Conservation (phyloP, 352 stramenopile genomes). For the Phytophthora sansomeana region DNA sequence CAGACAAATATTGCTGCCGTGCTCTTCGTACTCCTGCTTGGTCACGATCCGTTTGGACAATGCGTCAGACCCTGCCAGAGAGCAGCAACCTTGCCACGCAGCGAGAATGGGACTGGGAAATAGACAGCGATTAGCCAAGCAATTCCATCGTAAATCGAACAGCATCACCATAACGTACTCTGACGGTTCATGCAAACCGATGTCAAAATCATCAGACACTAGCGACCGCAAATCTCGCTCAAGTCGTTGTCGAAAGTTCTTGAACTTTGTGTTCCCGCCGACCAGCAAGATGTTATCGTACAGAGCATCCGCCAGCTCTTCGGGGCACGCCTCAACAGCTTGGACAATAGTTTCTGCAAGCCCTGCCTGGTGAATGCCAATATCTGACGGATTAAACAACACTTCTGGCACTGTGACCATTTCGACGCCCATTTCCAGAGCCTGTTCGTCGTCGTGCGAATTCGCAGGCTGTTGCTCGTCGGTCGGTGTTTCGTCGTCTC, state of each 20-base stretch:
- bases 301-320: constrained; percentile 72
- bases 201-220: constrained; percentile 56
- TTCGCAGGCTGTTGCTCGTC: constrained; percentile 16
- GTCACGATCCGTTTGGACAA: constrained; percentile 53
- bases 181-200: constrained; percentile 46
- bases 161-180: constrained; percentile 54
- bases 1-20: constrained; percentile 75
- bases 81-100: constrained; percentile 65
- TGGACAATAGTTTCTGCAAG: constrained; percentile 89
- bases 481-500: neutral
- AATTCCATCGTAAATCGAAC: neutral
- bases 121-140: constrained; percentile 6
- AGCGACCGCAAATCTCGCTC: constrained; percentile 68
- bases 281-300: constrained; percentile 90
- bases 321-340: constrained; percentile 79
- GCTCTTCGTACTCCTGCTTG: constrained; percentile 80
- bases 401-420: constrained; percentile 91
- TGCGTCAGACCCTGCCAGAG: constrained; percentile 42
- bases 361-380: constrained; percentile 88
- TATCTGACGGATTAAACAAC: constrained; percentile 93
- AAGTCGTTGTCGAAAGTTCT: constrained; percentile 81
- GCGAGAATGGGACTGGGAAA: constrained; percentile 57
- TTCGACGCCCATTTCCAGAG: constrained; percentile 88
- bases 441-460: constrained; percentile 54
- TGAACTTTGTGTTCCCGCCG: constrained; percentile 90